phyloP scores from a whole-genome alignment of 176 grass and related monocot species.

The Sorghum bicolor region DNA sequence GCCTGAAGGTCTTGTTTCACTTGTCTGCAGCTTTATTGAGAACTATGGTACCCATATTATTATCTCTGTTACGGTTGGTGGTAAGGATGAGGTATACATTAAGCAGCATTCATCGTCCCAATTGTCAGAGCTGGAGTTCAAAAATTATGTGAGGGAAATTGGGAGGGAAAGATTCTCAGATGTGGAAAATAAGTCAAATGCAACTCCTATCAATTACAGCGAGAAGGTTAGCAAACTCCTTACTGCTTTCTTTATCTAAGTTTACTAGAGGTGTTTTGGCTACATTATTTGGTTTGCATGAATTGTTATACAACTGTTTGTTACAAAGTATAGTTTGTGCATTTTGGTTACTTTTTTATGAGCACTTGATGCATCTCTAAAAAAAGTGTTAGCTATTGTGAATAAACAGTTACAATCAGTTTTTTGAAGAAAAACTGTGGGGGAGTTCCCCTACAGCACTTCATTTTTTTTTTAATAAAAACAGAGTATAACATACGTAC shows the following conservation, averaged over 20 bases:
- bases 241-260: background rate
- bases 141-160: slow-evolving; percentile 91
- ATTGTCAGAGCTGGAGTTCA: slow-evolving; percentile 75
- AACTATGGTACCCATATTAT: slow-evolving; percentile 96
- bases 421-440: background rate
- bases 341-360: background rate
- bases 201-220: slow-evolving; percentile 57
- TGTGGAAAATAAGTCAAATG: slow-evolving; percentile 62
- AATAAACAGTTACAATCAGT: background rate
- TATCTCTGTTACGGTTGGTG: slow-evolving; percentile 88
- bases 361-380: slow-evolving; percentile 2
- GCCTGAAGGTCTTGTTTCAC: slow-evolving; percentile 14
- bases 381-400: background rate
- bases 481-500: background rate
- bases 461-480: background rate
- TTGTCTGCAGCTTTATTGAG: slow-evolving; percentile 84
- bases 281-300: background rate
- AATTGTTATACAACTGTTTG: background rate
- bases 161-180: slow-evolving; percentile 78
- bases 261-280: background rate
- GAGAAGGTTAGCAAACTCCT: slow-evolving; percentile 78
- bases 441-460: background rate
- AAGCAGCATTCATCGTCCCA: slow-evolving; percentile 97
- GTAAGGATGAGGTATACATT: slow-evolving; percentile 99
- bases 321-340: background rate